Conservation (phyloP, 495 filamentous ascomycete genomes). For the Baudoinia panamericana region DNA sequence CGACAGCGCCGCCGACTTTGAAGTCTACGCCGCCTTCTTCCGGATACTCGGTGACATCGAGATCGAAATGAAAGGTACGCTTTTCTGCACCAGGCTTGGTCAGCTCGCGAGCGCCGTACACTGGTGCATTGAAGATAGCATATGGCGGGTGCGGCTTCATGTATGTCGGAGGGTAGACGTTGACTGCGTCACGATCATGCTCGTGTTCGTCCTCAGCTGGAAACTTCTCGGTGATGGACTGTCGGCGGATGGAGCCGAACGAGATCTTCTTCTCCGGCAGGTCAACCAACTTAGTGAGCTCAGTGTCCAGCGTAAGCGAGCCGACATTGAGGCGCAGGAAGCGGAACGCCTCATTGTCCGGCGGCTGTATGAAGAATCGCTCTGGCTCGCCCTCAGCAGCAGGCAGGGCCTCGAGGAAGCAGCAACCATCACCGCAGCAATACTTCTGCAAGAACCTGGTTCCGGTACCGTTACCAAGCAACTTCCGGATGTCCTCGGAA, state of each 20-base stretch:
- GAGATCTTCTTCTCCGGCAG: slow-evolving; percentile 63
- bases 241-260: slow-evolving; percentile 33
- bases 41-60: slow-evolving; percentile 93
- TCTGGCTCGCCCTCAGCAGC: slow-evolving; percentile 40
- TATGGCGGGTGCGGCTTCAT: slow-evolving; percentile 94
- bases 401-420: slow-evolving; percentile 49
- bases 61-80: slow-evolving; percentile 90
- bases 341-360: slow-evolving; percentile 73
- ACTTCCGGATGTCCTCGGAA: slow-evolving; percentile 54
- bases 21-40: slow-evolving; percentile 78
- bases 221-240: slow-evolving; percentile 19
- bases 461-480: slow-evolving; percentile 46
- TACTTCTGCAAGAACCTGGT: slow-evolving; percentile 38
- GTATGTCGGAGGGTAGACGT: slow-evolving; percentile 67
- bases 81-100: slow-evolving; percentile 90
- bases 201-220: slow-evolving; percentile 23
- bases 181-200: slow-evolving; percentile 24
- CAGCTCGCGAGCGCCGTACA: slow-evolving; percentile 71
- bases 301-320: slow-evolving; percentile 51
- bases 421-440: slow-evolving; percentile 94
- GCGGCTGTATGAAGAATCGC: slow-evolving; percentile 44
- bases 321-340: slow-evolving; percentile 64
- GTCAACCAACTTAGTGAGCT: slow-evolving; percentile 53
- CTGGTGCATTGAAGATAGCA: slow-evolving; percentile 71
- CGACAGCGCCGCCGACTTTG: slow-evolving; percentile 91